Evolutionary conservation across 2,329 filamentous ascomycete species (phyloP), one percentile per base, ranked within the genome.

Genomic region (Elsinoe fawcettii): DNA sequence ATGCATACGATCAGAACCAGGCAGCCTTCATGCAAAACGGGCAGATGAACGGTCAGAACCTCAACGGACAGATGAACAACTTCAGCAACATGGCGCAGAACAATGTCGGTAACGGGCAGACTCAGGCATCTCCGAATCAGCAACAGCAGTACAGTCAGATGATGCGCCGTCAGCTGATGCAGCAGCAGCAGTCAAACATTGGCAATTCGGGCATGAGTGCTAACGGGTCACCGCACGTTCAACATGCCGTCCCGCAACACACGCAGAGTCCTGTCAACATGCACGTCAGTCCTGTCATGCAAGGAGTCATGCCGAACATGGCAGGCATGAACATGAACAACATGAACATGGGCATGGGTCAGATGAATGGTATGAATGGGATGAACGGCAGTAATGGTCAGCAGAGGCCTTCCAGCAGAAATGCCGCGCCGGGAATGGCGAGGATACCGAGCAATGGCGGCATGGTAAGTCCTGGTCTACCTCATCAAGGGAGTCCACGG

Each of bases 121-220:
- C 59, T 43, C 61, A 65, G 59, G 54, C 64, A 1, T 65, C 54
- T 47, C 23, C 58, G 51, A n/a, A 60, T 47, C 51, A 59, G 22
- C 51, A 59, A 20, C 58, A 63, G 57, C 58, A 64, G 55, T 69
- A 70, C 53, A 64, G 67, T 5, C 65, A 65, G 53, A 59, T 66
- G 41, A 66, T 71, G 63, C 63, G 63, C 22, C 64, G 65, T 49
- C 63, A 64, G 18, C 62, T 65, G 23, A 47, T 65, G 60, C 58
- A 61, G 51, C 66, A 69, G 43, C 54, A 41, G 22, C 54, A 56
- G 18, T 59, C 57, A 44, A 25, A 55, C 12, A 14, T 58, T 57
- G 22, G 32, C 11, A 57, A 7, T 11, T 16, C 22, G 30, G 44
- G 55, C 55, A 57, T 34, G 41, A 57, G 25, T 20, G 27, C 54